These are phyloP conservation scores for Allium cepa DNA, from an alignment of 106 monocot genomes.

Conservation along the genomic window DNA sequence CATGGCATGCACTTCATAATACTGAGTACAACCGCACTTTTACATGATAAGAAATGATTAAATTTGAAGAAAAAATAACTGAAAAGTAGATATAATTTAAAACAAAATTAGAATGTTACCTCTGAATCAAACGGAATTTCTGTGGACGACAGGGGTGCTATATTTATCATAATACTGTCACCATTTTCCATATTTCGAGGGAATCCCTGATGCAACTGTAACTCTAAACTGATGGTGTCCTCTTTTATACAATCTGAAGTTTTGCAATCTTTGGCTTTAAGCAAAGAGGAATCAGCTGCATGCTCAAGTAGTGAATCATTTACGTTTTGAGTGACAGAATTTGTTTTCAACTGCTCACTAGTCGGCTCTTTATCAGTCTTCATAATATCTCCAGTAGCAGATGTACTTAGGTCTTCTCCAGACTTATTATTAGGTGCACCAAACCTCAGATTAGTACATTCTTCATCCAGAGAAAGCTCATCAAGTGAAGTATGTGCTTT, in stretches of 20 bases:
- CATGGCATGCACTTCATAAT: no score
- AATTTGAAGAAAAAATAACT: no score
- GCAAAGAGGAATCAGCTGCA: neutral
- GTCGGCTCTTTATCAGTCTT: slow-evolving; percentile 1
- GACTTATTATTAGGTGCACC: neutral
- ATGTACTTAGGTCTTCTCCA: slow-evolving; percentile 1
- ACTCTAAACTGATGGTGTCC: slow-evolving; percentile 4
- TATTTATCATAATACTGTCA: no score
- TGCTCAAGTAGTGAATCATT: neutral
- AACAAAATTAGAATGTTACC: no score
- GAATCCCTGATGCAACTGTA: neutral
- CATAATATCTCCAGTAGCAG: neutral
- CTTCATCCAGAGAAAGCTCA: neutral
- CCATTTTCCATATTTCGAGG: no score
- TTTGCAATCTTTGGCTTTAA: neutral
- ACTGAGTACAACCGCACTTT: no score
- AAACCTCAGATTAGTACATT: no score
- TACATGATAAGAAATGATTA: no score
- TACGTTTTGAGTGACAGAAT: neutral
- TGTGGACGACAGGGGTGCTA: no score
- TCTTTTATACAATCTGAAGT: neutral
- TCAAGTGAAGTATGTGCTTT: neutral
- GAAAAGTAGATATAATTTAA: no score
- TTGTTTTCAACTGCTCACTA: slow-evolving; percentile 11
- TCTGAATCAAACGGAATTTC: no score